A percentile compares a stretch with the other conserved stretches of the same genome.
phyloP scores from a whole-genome alignment of 768 basidiomycete genomes.

The Lentinus tigrinus region DNA sequence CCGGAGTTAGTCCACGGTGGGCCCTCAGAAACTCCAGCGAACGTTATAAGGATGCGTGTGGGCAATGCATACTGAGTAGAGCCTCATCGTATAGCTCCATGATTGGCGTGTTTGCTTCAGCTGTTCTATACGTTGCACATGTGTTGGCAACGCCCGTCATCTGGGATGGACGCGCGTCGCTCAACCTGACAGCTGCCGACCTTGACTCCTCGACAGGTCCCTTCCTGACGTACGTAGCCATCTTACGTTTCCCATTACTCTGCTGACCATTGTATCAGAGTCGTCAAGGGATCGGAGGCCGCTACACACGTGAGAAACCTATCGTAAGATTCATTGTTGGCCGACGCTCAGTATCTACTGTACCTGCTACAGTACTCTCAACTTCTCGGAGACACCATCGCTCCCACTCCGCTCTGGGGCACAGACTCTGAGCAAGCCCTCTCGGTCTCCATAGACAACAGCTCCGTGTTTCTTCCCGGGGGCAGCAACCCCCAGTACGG shows the following conservation, averaged over 20 bases:
- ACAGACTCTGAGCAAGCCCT: slow-evolving; percentile 45
- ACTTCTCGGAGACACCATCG: slow-evolving; percentile 36
- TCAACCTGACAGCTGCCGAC: slow-evolving; percentile 40
- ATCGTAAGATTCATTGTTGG: neutral
- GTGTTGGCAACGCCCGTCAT: slow-evolving; percentile 35
- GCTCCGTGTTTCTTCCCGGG: slow-evolving; percentile 55
- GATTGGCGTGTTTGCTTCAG: neutral
- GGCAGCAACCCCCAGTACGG: slow-evolving; percentile 48
- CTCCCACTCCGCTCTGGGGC: slow-evolving; percentile 54
- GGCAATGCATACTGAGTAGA: neutral
- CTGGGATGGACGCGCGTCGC: slow-evolving; percentile 55
- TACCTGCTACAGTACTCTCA: slow-evolving; percentile 39
- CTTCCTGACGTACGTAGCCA: slow-evolving; percentile 49
- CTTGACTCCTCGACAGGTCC: slow-evolving; percentile 49
- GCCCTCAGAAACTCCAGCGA: neutral
- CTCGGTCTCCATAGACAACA: slow-evolving; percentile 54
- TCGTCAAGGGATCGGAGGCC: slow-evolving; percentile 52
- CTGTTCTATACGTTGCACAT: neutral
- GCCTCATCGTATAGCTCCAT: neutral
- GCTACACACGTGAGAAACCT: slow-evolving; percentile 46
- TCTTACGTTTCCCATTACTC: too few species aligned
- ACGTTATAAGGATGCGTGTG: neutral
- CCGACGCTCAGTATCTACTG: neutral
- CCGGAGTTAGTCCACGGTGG: neutral
- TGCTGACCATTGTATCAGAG: slow-evolving; percentile 33